Evolutionary conservation across 2,329 filamentous ascomycete species (phyloP).

Genomic region (Phialemonium atrogriseum): DNA sequence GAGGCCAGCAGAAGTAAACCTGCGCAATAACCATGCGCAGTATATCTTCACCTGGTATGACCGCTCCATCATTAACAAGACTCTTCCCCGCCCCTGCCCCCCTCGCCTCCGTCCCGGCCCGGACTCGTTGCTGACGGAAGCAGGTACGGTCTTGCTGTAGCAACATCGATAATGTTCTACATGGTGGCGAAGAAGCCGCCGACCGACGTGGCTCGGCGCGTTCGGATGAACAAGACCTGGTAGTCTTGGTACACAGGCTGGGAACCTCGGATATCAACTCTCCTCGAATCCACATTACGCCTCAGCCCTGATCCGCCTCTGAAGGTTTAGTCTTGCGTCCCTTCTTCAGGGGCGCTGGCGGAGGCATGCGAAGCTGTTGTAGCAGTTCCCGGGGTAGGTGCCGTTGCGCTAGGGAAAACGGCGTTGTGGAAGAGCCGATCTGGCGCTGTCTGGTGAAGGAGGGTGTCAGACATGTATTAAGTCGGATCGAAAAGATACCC

Average conservation of each 20-base stretch:
- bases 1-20: slow-evolving; percentile 77
- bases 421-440: slow-evolving; percentile 60
- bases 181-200: slow-evolving; percentile 88
- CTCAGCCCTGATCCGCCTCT: no score
- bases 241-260: slow-evolving; percentile 36
- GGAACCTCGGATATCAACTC: no score
- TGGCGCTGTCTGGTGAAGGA: slow-evolving; percentile 62
- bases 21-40: slow-evolving; percentile 94
- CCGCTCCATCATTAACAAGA: no score
- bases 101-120: slow-evolving; percentile 1
- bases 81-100: not conserved
- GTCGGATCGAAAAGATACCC: slow-evolving; percentile 9
- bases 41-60: slow-evolving; percentile 98
- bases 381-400: slow-evolving; percentile 75
- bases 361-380: slow-evolving; percentile 70
- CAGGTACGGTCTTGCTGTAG: slow-evolving; percentile 79
- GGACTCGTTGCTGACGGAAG: slow-evolving; percentile 4
- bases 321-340: slow-evolving; percentile 26
- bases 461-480: slow-evolving; percentile 19
- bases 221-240: slow-evolving; percentile 71
- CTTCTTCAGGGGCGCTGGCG: slow-evolving; percentile 42
- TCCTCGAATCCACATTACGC: no score
- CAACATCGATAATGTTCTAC: slow-evolving; percentile 92
- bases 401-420: slow-evolving; percentile 78
- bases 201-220: slow-evolving; percentile 60